Evolutionary conservation across 1,284 basidiomycete genomes (phyloP).

Genomic region (Ganoderma lucidum): DNA sequence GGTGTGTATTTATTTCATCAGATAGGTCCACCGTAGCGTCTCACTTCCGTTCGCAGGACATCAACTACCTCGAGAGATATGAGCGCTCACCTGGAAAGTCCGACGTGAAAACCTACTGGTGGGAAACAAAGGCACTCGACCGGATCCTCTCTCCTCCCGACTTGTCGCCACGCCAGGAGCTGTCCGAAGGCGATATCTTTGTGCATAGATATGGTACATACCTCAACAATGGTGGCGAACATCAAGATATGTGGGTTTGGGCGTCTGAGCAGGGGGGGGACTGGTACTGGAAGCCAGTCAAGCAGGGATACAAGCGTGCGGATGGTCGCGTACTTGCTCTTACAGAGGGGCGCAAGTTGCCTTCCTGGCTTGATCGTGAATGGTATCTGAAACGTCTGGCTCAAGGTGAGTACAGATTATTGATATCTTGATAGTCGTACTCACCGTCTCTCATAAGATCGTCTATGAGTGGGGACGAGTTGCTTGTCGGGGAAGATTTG

Average conservation of each 20-base stretch:
- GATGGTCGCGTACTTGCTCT: background rate
- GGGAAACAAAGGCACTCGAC: background rate
- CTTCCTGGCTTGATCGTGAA: background rate
- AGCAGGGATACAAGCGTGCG: background rate
- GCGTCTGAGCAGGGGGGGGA: background rate
- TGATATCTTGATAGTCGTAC: no score
- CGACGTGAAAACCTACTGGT: background rate
- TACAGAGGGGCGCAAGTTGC: background rate
- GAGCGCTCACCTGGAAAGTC: background rate
- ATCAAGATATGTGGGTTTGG: background rate
- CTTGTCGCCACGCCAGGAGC: background rate
- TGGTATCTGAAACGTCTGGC: background rate
- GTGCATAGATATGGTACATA: background rate
- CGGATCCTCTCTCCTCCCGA: background rate
- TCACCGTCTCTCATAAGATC: background rate
- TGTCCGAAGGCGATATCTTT: background rate
- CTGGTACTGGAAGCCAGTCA: background rate
- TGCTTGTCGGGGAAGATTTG: no score
- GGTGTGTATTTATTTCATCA: no score
- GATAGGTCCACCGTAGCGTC: no score
- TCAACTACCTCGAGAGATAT: background rate
- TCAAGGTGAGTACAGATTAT: background rate
- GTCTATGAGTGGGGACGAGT: background rate
- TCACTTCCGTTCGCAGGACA: background rate
- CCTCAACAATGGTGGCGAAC: background rate